Evolutionary conservation across 176 grass and related monocot species (phyloP).

Genomic region (Musa schizocarpa): DNA sequence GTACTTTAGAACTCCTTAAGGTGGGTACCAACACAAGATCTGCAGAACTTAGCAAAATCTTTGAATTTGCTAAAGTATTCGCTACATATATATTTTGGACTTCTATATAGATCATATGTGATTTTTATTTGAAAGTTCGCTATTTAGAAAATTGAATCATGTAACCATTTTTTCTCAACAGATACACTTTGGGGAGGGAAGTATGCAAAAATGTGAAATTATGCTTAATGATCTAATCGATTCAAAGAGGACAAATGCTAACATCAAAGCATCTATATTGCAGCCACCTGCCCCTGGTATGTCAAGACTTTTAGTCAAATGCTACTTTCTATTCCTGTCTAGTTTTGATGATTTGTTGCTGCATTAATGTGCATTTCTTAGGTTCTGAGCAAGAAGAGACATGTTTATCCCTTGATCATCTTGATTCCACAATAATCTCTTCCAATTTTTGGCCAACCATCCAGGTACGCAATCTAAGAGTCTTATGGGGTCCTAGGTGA

Average conservation of each 20-base stretch:
- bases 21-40: conserved; percentile 25
- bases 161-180: conserved; percentile 31
- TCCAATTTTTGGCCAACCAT: conserved; percentile 97
- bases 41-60: not conserved
- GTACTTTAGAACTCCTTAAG: conserved; percentile 96
- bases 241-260: conserved; percentile 93
- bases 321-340: not conserved
- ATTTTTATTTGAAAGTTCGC: not conserved
- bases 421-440: conserved; percentile 96
- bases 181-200: conserved; percentile 98
- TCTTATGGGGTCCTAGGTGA: not conserved
- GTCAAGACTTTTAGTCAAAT: not conserved
- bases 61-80: not conserved
- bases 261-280: conserved; percentile 83
- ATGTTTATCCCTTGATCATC: conserved; percentile 56
- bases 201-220: conserved; percentile 99
- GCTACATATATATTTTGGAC: not conserved
- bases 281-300: conserved; percentile 31
- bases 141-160: not conserved
- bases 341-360: not conserved
- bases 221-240: conserved; percentile 99
- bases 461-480: conserved; percentile 43
- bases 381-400: conserved; percentile 50
- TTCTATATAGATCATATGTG: not conserved
- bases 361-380: conserved; percentile 24